Conservation (phyloP, 257 asterid species). For the Mentha longifolia region DNA sequence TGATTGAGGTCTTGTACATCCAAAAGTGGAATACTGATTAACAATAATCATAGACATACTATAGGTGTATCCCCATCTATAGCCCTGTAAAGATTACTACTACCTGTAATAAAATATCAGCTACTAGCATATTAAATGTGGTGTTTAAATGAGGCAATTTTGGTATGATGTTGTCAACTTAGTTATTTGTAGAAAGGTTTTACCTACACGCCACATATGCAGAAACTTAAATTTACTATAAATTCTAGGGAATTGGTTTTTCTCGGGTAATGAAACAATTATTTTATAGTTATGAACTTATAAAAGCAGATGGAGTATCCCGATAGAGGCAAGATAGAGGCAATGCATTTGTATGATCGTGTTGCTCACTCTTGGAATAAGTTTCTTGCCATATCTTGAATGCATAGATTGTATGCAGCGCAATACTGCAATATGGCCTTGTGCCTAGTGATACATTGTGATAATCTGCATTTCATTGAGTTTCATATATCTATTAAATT, state of each 20-base stretch:
- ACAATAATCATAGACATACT: neutral
- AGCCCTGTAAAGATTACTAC: too few relatives aligned
- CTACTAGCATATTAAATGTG: neutral
- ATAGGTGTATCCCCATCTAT: neutral
- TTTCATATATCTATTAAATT: constrained; percentile 19
- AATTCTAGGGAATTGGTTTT: neutral
- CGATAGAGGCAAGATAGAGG: neutral
- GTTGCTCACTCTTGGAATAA: neutral
- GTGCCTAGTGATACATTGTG: neutral
- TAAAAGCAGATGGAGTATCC: neutral
- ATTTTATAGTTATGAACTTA: neutral
- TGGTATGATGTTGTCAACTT: neutral
- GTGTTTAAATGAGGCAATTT: neutral
- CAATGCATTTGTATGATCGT: constrained; percentile 17
- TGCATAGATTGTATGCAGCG: neutral
- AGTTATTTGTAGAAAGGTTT: constrained; percentile 14
- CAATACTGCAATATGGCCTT: constrained; percentile 5
- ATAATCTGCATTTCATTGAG: constrained; percentile 20
- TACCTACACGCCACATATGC: neutral
- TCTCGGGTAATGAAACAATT: neutral
- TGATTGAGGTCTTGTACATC: constrained; percentile 69
- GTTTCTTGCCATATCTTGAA: constrained; percentile 13
- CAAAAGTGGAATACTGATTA: constrained; percentile 28
- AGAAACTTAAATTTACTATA: constrained; percentile 6
- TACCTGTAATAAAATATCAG: too few relatives aligned